Evolutionary conservation across 2,329 filamentous ascomycete species (phyloP), one percentile per base, ranked within the genome.

Genomic region (Fusarium abutilonis): DNA sequence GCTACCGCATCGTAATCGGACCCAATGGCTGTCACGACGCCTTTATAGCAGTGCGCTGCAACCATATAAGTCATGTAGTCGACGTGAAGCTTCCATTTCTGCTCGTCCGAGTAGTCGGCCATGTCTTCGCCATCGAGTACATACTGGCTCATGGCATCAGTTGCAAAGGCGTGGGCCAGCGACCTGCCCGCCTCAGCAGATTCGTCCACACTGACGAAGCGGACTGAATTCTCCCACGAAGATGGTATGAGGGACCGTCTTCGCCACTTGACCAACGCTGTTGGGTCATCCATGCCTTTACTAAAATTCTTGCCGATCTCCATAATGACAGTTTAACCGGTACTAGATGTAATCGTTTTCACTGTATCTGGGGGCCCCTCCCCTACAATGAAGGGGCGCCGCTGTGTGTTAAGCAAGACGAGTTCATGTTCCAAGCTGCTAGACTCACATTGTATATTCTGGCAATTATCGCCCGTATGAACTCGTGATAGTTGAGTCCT

Each of bases 1-100:
- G 90, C 90, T 51, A 95, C 88, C 63, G 86, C 89, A 66, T 92
- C 91, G 71, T 90, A 92, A 71, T 93, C 86, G 6, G 87, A 84
- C 15, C 91, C 92, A 60, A 91, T 86, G 52, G 89, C 87, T 41
- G 90, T 89, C 51, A 91, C 91, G 56, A 92, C 76, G 52, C 91
- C 92, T 67, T 88, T 88, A 70, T 90, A 83, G 75, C 86, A 87
- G 74, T 93, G 90, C 58, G 90, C 87, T 55, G 91, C 90, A 45
- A 88, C 88, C 67, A 92, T 83, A 76, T 92, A 93, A 67, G 87
- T 88, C 80, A 94, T 86, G 68, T 93, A 89, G 72, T 89, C 84
- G 66, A 90, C 82, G 75, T 95, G 91, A 41, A 95, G 81, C 65
- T 86, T 85, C 88, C 89, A 95, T 72, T 88, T 89, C 72, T 87